These are phyloP conservation scores for Beta corolliflora DNA, from an alignment of 179 eudicot species.

Conservation along the genomic window DNA sequence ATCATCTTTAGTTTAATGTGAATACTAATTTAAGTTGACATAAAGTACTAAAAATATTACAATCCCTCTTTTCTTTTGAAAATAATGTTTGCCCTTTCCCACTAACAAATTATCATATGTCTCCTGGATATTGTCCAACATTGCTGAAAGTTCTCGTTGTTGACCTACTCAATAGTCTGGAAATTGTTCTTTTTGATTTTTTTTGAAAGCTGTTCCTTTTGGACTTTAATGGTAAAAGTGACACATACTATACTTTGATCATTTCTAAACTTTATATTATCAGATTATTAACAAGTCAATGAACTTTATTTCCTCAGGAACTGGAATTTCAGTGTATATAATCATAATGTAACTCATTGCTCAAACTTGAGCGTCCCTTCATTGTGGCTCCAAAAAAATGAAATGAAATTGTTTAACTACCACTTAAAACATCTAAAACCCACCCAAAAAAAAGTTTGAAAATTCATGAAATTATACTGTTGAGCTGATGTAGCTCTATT, in stretches of 20 bases:
- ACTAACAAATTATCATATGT: slow-evolving; percentile 19
- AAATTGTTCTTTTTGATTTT: slow-evolving; percentile 7
- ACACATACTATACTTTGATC: slow-evolving; percentile 28
- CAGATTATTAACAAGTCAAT: slow-evolving; percentile 25
- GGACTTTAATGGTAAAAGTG: slow-evolving; percentile 26
- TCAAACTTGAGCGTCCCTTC: slow-evolving; percentile 38
- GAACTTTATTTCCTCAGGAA: slow-evolving; percentile 2
- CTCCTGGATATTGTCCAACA: slow-evolving; percentile 16
- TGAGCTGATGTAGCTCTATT: neutral
- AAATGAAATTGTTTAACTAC: slow-evolving; percentile 7
- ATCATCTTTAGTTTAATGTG: neutral
- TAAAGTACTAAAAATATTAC: neutral
- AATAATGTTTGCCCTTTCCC: slow-evolving; percentile 31
- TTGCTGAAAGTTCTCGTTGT: slow-evolving; percentile 29
- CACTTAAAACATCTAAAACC: slow-evolving; percentile 15
- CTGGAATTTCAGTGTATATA: slow-evolving; percentile 25
- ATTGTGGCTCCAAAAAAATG: slow-evolving; percentile 29
- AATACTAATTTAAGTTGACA: neutral
- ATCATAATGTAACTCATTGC: slow-evolving; percentile 17
- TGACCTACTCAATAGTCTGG: slow-evolving; percentile 30
- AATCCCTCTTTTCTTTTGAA: neutral
- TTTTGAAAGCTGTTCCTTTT: slow-evolving; percentile 24
- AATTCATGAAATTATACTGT: neutral
- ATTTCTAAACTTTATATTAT: slow-evolving; percentile 16
- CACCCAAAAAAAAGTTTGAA: slow-evolving; percentile 9